phyloP scores from a whole-genome alignment of 2,329 filamentous ascomycete genomes.

The Colletotrichum musicola region DNA sequence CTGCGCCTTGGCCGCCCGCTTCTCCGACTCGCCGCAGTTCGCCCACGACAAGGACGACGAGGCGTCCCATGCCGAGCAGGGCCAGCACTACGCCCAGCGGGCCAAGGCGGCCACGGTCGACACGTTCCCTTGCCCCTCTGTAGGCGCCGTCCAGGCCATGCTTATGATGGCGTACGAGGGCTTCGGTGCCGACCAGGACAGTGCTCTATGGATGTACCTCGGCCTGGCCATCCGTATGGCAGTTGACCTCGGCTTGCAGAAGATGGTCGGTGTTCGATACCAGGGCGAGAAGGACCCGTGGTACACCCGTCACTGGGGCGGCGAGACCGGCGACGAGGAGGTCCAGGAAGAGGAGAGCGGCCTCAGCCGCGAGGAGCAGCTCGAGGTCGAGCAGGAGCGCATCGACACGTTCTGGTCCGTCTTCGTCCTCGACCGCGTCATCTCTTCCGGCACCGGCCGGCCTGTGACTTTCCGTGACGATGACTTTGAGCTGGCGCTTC shows the following conservation, averaged over 20 bases:
- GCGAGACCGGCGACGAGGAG: conserved; percentile 44
- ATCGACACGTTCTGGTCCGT: conserved; percentile 93
- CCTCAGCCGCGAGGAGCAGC: conserved; percentile 65
- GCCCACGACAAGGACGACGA: conserved; percentile 61
- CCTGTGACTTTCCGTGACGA: conserved; percentile 87
- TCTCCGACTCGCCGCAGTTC: conserved; percentile 73
- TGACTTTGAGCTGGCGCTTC: conserved; percentile 85
- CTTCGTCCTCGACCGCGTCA: conserved; percentile 87
- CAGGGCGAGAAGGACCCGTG: conserved; percentile 66
- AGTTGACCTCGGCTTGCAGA: conserved; percentile 84
- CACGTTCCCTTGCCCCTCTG: conserved; percentile 84
- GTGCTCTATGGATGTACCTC: conserved; percentile 93
- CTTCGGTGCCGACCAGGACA: conserved; percentile 89
- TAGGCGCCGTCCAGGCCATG: conserved; percentile 86
- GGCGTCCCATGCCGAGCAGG: conserved; percentile 74
- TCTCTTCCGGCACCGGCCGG: conserved; percentile 87
- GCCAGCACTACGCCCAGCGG: conserved; percentile 82
- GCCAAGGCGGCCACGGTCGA: conserved; percentile 88
- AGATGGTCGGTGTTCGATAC: conserved; percentile 78
- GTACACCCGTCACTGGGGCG: conserved; percentile 58
- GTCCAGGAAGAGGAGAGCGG: conserved; percentile 56
- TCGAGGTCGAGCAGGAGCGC: conserved; percentile 81
- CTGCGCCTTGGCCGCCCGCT: conserved; percentile 84
- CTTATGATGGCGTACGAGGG: conserved; percentile 89
- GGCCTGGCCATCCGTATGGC: conserved; percentile 89